These are phyloP conservation scores for Phytophthora fragariae DNA, from an alignment of 352 stramenopile genomes.

Conservation along the genomic window DNA sequence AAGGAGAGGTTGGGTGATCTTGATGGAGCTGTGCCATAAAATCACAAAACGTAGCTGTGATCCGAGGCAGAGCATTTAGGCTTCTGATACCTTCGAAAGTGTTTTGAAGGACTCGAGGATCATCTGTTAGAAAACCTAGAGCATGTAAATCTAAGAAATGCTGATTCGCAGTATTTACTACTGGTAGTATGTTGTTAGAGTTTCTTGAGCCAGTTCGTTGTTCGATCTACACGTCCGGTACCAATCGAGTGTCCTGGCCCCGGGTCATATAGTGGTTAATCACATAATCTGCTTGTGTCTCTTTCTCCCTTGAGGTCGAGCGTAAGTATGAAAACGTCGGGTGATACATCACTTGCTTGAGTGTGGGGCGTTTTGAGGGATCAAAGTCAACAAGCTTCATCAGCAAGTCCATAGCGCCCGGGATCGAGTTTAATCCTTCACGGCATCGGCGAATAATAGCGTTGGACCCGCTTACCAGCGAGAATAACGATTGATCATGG, in stretches of 20 bases:
- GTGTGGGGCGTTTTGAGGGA: constrained; percentile 61
- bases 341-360: constrained; percentile 72
- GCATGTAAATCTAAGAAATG: constrained; percentile 36
- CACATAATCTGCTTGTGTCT: constrained; percentile 53
- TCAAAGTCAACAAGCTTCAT: constrained; percentile 68
- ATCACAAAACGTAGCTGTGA: constrained; percentile 11
- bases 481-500: constrained; percentile 57
- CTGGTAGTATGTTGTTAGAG: background rate
- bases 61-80: background rate
- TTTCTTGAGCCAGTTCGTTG: background rate
- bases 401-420: constrained; percentile 62
- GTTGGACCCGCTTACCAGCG: constrained; percentile 54
- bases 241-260: constrained; percentile 5
- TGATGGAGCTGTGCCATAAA: constrained; percentile 3
- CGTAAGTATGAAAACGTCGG: constrained; percentile 65
- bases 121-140: constrained; percentile 41
- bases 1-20: constrained; percentile 1
- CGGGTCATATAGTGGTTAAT: constrained; percentile 60
- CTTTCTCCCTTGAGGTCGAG: constrained; percentile 7
- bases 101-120: constrained; percentile 29
- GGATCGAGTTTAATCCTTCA: constrained; percentile 48
- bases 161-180: constrained; percentile 10
- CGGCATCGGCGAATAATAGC: constrained; percentile 60
- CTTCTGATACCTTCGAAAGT: constrained; percentile 24
- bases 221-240: constrained; percentile 54